Conservation (phyloP, 2,329 filamentous ascomycete species). For the Alternaria alternata region DNA sequence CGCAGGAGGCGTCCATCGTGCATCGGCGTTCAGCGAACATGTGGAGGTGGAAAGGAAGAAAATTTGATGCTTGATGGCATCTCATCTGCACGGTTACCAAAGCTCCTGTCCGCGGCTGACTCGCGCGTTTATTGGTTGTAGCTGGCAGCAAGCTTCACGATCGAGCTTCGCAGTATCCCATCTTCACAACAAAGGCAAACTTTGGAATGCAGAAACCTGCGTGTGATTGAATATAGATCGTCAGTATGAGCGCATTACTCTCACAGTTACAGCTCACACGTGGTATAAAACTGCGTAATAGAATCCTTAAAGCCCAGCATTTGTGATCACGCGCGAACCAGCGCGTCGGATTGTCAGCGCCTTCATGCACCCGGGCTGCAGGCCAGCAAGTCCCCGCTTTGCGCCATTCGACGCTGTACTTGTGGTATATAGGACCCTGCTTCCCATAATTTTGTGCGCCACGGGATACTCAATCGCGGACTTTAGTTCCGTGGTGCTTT, state of each 20-base stretch:
- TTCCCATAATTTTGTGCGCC: slow-evolving; percentile 5
- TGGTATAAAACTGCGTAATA: slow-evolving; percentile 21
- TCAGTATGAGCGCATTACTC: background rate
- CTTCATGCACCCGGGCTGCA: slow-evolving; percentile 16
- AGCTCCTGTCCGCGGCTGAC: slow-evolving; percentile 33
- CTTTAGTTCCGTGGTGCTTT: background rate
- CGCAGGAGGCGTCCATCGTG: slow-evolving; percentile 13
- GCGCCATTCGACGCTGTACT: slow-evolving; percentile 12
- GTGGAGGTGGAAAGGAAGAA: slow-evolving; percentile 23
- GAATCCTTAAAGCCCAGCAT: slow-evolving; percentile 15
- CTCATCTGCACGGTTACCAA: slow-evolving; percentile 19
- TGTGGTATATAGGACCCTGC: slow-evolving; percentile 24
- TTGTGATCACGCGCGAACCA: slow-evolving; percentile 31
- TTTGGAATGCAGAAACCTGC: background rate
- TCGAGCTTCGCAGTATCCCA: background rate
- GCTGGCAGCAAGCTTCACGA: slow-evolving; percentile 4
- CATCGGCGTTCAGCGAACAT: slow-evolving; percentile 34
- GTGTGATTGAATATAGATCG: background rate
- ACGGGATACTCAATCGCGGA: background rate
- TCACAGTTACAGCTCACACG: slow-evolving; percentile 4
- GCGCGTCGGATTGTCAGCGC: slow-evolving; percentile 25
- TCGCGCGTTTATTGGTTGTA: slow-evolving; percentile 31
- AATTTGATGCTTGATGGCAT: slow-evolving; percentile 24
- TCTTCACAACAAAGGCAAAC: slow-evolving; percentile 8
- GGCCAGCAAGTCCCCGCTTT: slow-evolving; percentile 26